Evolutionary conservation across 495 filamentous ascomycete species (phyloP), one percentile per base, ranked within the genome.

Genomic region (Penicillium simplicissimum): DNA sequence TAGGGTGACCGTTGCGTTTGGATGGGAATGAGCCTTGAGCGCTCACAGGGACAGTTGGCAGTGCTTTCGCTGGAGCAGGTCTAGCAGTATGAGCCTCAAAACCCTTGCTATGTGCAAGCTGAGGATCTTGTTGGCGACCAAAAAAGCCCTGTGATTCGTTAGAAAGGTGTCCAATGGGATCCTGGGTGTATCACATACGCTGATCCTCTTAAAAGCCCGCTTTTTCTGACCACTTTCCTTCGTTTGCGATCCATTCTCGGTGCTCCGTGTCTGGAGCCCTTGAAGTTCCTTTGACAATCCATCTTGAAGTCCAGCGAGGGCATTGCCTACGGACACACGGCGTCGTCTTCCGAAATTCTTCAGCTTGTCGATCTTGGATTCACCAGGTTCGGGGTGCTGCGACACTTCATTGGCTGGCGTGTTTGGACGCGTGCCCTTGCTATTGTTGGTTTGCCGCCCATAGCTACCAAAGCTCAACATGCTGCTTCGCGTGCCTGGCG

Each of bases 331-430:
- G 2, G 75, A 78, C 15, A 68, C 55, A 13, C 75, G 72, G 17
- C 70, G 73, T 25, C 72, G 68, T 35, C 58, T 69, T 31, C 69
- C 64, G 19, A 76, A 71, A 31, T 40, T 63, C 57, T 73, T 76
- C 59, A 77, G 52, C 55, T 74, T 77, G 23, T 67, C 66, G 54
- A 71, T 71, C 28, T 67, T 63, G 17, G 72, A 71, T 2, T 67
- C 61, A 9, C 51, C 56, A 5, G 64, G 51, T 15, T 34, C 52
- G 7, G 62, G 42, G 51, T 23, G 25, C 15, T 57, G 52, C 6
- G 66, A 58, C 15, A 75, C 37, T 23, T 72, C 71, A 34, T 63
- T 70, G 21, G 61, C 68, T 47, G 68, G 72, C 19, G 63, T 72
- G 21, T 53, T 15, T 14, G 62, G 68, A 19, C 71, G 76, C 34